Evolutionary conservation across 768 basidiomycete genomes (phyloP).

Genomic region (Xerocomellus intermedius): DNA sequence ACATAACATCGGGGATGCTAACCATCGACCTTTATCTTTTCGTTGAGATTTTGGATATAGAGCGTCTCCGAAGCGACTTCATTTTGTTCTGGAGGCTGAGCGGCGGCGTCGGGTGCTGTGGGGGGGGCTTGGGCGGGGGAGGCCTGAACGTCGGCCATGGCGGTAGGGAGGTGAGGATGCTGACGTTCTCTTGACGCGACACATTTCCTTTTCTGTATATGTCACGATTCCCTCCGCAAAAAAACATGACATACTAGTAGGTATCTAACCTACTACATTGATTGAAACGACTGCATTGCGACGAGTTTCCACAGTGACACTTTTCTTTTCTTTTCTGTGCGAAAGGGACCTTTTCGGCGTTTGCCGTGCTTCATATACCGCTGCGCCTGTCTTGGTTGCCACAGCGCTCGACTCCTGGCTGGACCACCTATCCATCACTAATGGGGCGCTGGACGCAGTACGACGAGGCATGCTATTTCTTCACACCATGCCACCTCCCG

Average conservation of each 20-base stretch:
- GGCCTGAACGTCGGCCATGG: constrained; percentile 39
- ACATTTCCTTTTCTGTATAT: constrained; percentile 17
- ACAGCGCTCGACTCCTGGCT: constrained; percentile 15
- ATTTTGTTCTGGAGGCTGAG: constrained; percentile 29
- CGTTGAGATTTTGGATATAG: constrained; percentile 95
- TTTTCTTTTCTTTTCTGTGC: neutral
- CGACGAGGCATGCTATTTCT: constrained; percentile 25
- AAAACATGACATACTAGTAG: neutral
- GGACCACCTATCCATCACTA: constrained; percentile 13
- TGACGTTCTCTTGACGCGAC: constrained; percentile 11
- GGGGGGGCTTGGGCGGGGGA: constrained; percentile 28
- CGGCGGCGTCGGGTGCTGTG: constrained; percentile 13
- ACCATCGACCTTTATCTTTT: constrained; percentile 86
- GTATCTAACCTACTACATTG: neutral
- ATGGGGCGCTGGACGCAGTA: constrained; percentile 42
- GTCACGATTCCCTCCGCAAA: neutral
- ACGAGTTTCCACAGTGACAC: neutral
- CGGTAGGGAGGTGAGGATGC: constrained; percentile 5
- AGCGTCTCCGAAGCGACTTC: constrained; percentile 77
- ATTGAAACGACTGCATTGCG: neutral
- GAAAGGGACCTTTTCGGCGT: constrained; percentile 9
- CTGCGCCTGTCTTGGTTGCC: constrained; percentile 3
- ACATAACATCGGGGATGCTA: constrained; percentile 10
- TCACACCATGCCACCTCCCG: neutral
- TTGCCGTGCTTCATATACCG: constrained; percentile 15